Percentiles rank a stretch among this genome's conserved stretches.
These are phyloP conservation scores for Apiospora arundinis DNA, from an alignment of 2,329 filamentous ascomycete species.

Conservation along the genomic window DNA sequence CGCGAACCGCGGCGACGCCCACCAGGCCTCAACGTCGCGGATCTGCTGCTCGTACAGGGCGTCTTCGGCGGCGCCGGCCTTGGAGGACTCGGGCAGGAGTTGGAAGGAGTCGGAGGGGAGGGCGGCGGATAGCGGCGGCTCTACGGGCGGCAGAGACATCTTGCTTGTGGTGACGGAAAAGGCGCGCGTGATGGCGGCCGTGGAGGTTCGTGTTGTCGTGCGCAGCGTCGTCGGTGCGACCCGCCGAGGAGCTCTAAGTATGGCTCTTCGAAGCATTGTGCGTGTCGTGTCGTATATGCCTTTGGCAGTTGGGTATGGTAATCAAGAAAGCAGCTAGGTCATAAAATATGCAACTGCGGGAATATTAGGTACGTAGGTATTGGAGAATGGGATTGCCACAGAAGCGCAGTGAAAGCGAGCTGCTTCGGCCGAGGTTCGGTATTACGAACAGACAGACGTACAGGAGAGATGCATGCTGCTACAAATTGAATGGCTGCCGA, in stretches of 20 bases:
- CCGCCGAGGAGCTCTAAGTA: conserved; percentile 32
- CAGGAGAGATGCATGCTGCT: background rate
- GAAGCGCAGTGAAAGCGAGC: background rate
- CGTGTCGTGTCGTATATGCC: background rate
- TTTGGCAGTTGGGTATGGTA: background rate
- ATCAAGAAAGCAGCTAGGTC: background rate
- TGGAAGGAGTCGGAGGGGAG: conserved; percentile 83
- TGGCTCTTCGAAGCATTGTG: conserved; percentile 39
- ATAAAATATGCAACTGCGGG: background rate
- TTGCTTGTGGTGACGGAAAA: conserved; percentile 49
- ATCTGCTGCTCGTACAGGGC: conserved; percentile 84
- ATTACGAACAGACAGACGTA: background rate
- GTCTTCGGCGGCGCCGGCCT: conserved; percentile 83
- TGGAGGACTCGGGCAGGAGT: conserved; percentile 77
- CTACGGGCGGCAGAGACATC: conserved; percentile 63
- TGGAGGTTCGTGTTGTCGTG: conserved; percentile 18
- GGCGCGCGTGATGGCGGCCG: background rate
- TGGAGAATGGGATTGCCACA: background rate
- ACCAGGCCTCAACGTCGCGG: conserved; percentile 88
- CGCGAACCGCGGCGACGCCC: conserved; percentile 81
- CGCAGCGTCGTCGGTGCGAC: conserved; percentile 31
- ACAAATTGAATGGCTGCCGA: background rate
- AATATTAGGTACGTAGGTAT: background rate
- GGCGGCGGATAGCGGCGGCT: conserved; percentile 65
- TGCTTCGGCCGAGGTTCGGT: conserved; percentile 10